These are phyloP conservation scores for Apiosordaria backusii DNA, from an alignment of 495 filamentous ascomycete species.

Conservation along the genomic window DNA sequence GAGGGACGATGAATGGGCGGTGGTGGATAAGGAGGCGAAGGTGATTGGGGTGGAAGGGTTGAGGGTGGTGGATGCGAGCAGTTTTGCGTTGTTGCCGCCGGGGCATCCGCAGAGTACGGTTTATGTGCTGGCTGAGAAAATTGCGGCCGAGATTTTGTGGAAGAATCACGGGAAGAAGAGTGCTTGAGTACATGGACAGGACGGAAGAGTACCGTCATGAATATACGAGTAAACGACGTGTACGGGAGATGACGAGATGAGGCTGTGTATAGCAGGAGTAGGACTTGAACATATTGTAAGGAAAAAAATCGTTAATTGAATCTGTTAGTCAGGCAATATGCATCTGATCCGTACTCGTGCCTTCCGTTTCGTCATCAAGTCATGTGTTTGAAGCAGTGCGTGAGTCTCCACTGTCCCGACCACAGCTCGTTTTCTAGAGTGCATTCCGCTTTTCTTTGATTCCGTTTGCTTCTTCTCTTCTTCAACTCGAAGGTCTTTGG, in stretches of 20 bases:
- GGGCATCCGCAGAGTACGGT: constrained; percentile 39
- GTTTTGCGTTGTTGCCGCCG: constrained; percentile 45
- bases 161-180: not conserved
- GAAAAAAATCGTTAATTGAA: not conserved
- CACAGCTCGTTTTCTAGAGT: not conserved
- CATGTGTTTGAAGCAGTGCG: not conserved
- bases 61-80: constrained; percentile 40
- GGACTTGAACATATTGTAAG: too few relatives aligned
- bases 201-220: not conserved
- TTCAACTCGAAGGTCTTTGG: not conserved
- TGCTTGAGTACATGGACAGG: not conserved
- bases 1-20: constrained; percentile 42
- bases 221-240: not conserved
- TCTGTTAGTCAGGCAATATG: not conserved
- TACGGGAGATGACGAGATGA: not conserved
- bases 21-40: constrained; percentile 50
- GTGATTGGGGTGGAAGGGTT: constrained; percentile 50
- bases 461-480: not conserved
- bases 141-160: not conserved
- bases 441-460: not conserved
- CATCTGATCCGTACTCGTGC: not conserved
- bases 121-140: constrained; percentile 2
- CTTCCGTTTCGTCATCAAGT: not conserved
- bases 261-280: too few relatives aligned
- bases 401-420: not conserved